Base-by-base conservation (phyloP, 495 filamentous ascomycete species). In the Sabuloglossum arenarium region DNA sequence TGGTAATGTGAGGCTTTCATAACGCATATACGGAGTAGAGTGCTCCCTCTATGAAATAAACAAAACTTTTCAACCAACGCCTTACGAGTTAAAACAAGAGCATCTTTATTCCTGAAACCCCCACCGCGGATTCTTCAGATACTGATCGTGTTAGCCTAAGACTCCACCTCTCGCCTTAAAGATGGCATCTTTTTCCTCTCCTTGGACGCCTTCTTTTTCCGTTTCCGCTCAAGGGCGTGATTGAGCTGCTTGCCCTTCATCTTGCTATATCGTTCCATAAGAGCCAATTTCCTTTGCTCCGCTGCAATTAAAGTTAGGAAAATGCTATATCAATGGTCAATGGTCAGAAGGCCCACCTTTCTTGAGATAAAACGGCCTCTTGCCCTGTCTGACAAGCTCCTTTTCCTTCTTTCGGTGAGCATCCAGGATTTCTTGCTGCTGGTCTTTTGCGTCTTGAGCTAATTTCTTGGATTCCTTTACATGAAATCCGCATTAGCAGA, bases 291-390 rank as follows among this genome's bases (percentile, higher is more conserved):
- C 79, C 93, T 94, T 69, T 88, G 74, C 69, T 95, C 88, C 58
- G 78, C 79, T 66, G 39, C 8, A 54, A 25, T 37, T 4, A 25
- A 25, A n/a, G 16, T 54, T 34, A 56, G 43, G 11, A 27, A 14
- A 54, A 49, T 59, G 9, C 57, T 58, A 14, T 34, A 53, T 6
- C 51, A 43, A 55, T 32, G 16, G 5, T 32, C 25, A 34, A n/a
- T 21, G 24, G 58, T 25, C 54, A 53, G 24, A 0, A 24, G 56
- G 24, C 58, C 53, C 49, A 63, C 64, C 56, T 68, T 83, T 79
- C 77, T 97, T 97, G 60, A 96, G 71, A 65, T 83, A 94, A 64
- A 88, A 98, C 6, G 90, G 89, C 73, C 80, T 80, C 79, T 97
- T 95, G 24, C 91, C 91, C 69, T 88, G 77, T 61, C 73, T 76